Conservation (phyloP, 306 rosid genomes). For the Malus asiatica region DNA sequence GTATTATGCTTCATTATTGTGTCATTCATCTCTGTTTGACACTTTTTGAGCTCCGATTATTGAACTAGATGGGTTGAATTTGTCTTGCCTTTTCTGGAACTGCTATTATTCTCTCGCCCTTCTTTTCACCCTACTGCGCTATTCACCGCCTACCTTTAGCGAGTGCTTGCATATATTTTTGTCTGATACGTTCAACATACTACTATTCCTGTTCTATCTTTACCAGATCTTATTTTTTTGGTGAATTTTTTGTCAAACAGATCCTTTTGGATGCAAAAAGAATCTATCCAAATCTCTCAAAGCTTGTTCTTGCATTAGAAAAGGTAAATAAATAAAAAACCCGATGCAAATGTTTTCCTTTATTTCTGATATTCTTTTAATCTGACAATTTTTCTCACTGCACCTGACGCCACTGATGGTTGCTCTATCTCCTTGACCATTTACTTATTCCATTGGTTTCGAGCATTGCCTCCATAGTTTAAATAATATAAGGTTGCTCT, state of each 20-base stretch:
- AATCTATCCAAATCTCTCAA: conserved; percentile 78
- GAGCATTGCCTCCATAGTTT: not conserved
- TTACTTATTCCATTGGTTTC: not conserved
- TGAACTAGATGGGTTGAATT: not conserved
- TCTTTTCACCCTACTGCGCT: too few species aligned
- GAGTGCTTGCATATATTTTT: too few species aligned
- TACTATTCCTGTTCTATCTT: not conserved
- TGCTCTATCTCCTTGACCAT: not conserved
- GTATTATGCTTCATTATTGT: not conserved
- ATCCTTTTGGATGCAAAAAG: conserved; percentile 68
- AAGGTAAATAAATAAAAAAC: conserved; percentile 43
- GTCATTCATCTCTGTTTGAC: not conserved
- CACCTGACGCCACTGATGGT: not conserved
- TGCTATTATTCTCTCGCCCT: too few species aligned
- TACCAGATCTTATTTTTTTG: not conserved
- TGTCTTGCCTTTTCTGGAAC: not conserved
- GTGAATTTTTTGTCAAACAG: conserved; percentile 28
- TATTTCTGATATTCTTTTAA: not conserved
- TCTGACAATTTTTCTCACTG: not conserved
- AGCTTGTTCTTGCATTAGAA: conserved; percentile 91
- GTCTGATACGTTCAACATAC: too few species aligned
- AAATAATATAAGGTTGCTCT: not conserved
- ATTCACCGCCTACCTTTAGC: too few species aligned
- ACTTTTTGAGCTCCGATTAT: not conserved
- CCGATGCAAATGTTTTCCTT: not conserved